A percentile compares a stretch with the other conserved stretches of the same genome.
phyloP scores from a whole-genome alignment of 176 grass and related monocot genomes.

The Avena atlantica region DNA sequence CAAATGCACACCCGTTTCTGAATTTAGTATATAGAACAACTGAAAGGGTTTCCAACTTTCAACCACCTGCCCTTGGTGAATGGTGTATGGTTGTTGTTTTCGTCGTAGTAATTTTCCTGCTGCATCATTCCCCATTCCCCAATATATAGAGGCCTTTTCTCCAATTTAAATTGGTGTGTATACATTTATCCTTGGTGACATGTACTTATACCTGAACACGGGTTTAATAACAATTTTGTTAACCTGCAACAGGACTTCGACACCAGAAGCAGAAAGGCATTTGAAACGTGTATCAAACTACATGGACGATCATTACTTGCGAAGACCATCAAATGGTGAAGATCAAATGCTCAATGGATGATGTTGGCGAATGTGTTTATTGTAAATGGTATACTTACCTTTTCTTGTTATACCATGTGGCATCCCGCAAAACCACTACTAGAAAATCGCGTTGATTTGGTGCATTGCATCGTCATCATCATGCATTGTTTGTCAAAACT shows the following conservation, averaged over 20 bases:
- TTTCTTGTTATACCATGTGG: too few relatives aligned
- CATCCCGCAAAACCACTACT: too few relatives aligned
- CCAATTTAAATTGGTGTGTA: conserved; percentile 21
- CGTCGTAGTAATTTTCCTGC: conserved; percentile 26
- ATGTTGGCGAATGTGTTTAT: conserved; percentile 8
- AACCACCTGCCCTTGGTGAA: too few relatives aligned
- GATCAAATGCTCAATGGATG: neutral
- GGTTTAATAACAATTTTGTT: neutral
- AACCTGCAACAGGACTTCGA: neutral
- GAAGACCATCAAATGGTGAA: neutral
- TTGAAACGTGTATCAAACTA: neutral
- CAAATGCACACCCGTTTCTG: too few relatives aligned
- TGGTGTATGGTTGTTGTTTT: neutral
- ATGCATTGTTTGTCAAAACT: too few relatives aligned
- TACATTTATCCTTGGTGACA: too few relatives aligned
- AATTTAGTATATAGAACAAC: too few relatives aligned
- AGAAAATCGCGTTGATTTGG: too few relatives aligned
- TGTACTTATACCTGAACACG: neutral
- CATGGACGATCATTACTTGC: conserved; percentile 6
- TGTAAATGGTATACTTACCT: conserved; percentile 5
- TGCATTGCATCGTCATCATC: too few relatives aligned
- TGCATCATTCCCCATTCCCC: conserved; percentile 21
- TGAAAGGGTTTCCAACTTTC: too few relatives aligned
- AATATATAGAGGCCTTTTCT: conserved; percentile 26
- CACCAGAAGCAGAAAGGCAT: neutral